phyloP scores from a whole-genome alignment of 257 asterid species.

The Anisodus acutangulus region DNA sequence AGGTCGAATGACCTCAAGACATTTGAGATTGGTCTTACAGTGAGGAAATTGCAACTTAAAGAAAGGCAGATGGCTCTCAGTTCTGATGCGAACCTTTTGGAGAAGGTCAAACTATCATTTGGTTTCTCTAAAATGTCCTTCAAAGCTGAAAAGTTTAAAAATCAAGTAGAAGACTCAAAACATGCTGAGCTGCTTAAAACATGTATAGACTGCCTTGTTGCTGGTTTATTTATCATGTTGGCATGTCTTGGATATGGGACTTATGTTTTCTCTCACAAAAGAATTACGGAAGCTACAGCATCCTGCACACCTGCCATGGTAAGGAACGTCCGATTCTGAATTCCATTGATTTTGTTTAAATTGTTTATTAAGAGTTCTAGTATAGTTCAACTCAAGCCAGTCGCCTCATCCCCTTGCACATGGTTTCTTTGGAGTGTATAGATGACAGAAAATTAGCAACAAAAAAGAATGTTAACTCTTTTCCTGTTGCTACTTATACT shows the following conservation, averaged over 20 bases:
- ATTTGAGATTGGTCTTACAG: constrained; percentile 68
- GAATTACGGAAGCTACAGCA: constrained; percentile 77
- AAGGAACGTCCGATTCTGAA: constrained; percentile 30
- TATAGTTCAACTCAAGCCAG: neutral
- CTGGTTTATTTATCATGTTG: constrained; percentile 77
- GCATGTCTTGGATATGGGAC: constrained; percentile 69
- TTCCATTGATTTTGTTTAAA: constrained; percentile 4
- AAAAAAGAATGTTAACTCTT: neutral
- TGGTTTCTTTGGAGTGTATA: neutral
- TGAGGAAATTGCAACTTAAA: constrained; percentile 69
- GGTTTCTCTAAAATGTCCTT: constrained; percentile 81
- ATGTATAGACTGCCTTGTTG: constrained; percentile 83
- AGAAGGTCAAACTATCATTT: constrained; percentile 77
- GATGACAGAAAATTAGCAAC: neutral
- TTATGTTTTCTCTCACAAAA: constrained; percentile 67
- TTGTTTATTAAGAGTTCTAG: constrained; percentile 12
- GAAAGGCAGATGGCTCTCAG: constrained; percentile 62
- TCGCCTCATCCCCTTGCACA: neutral
- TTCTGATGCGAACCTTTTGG: constrained; percentile 63
- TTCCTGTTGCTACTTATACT: neutral
- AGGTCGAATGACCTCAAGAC: constrained; percentile 83
- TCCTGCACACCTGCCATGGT: constrained; percentile 71
- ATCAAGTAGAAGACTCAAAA: constrained; percentile 68
- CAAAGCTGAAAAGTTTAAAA: constrained; percentile 74
- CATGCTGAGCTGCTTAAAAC: constrained; percentile 69